Evolutionary conservation across 345 rosid species (phyloP), one percentile per base, ranked within the genome.

Genomic region (Eucalyptus erythrocorys): DNA sequence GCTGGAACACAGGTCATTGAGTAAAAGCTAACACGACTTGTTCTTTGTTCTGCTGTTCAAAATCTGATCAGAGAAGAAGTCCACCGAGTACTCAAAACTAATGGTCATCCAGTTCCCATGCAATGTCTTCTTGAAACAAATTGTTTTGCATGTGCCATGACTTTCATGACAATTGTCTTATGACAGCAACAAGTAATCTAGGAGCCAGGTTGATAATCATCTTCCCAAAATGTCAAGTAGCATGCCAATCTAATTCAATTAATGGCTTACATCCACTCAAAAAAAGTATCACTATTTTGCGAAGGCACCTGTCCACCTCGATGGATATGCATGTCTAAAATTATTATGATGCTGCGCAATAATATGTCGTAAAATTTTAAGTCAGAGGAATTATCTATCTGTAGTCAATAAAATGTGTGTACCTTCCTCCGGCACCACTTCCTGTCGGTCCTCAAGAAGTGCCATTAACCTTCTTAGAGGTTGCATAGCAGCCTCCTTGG

Each of bases 401-500:
- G 26, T 40, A 40, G 47, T 40, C 84, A 6, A 24, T 40, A 42
- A 76, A 76, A 37, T 37, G 45, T 10, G 27, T 50, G 43, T 94
- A 98, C 99, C 98, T 12, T 97, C 95, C 87, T 98, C 99, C 48
- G 97, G 95, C 89, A 94, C 93, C 68, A 92, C 59, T 27, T 95
- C 99, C 88, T 85, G 90, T 51, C 88, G 89, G 91, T 92, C 93
- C 92, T 97, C 99, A 59, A 98, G 95, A 42, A 90, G 80, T 42
- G 92, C 81, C 95, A 98, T 93, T 80, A 97, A 82, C 66, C 99
- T 97, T 89, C 99, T 92, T 88, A 97, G 82, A 37, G 99, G 99
- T 91, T 96, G 99, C 99, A 98, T 98, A 3, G 99, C 98, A 50
- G 97, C 95, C 94, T 98, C 99, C 93, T 98, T 98, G 89, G 98